A percentile compares a stretch with the other conserved stretches of the same genome.
These are phyloP conservation scores for Auricularia sp. DNA, from an alignment of 768 basidiomycete genomes.

Conservation along the genomic window DNA sequence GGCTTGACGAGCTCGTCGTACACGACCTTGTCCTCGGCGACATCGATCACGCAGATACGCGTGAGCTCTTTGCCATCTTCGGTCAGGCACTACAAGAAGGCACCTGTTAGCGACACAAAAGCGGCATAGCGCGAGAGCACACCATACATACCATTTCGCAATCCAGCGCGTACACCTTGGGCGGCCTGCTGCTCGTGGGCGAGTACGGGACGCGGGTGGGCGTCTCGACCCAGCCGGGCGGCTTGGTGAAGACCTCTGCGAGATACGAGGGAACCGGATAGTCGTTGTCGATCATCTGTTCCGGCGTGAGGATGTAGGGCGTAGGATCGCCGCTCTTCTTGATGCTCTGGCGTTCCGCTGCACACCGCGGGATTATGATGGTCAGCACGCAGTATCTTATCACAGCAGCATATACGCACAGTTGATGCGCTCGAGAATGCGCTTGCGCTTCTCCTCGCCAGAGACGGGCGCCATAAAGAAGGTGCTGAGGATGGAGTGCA, in stretches of 20 bases:
- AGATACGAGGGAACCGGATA: conserved; percentile 85
- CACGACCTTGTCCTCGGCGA: conserved; percentile 54
- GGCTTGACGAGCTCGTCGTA: conserved; percentile 91
- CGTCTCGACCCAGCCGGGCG: conserved; percentile 75
- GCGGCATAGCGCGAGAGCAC: conserved; percentile 12
- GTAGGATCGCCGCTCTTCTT: conserved; percentile 51
- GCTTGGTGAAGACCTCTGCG: conserved; percentile 56
- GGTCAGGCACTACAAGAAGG: conserved; percentile 59
- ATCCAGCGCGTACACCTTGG: conserved; percentile 74
- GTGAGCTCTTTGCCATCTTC: conserved; percentile 86
- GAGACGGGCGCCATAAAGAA: conserved; percentile 79
- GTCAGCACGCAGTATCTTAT: background rate
- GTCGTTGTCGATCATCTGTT: conserved; percentile 91
- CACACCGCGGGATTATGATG: conserved; percentile 2
- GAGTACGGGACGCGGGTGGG: conserved; percentile 24
- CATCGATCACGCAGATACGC: conserved; percentile 77
- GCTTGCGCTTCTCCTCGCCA: conserved; percentile 65
- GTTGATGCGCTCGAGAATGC: conserved; percentile 33
- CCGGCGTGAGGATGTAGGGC: conserved; percentile 62
- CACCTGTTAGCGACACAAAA: background rate
- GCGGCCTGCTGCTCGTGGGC: conserved; percentile 7
- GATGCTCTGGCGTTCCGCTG: conserved; percentile 41
- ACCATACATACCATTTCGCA: conserved; percentile 76
- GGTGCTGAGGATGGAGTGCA: conserved; percentile 76
- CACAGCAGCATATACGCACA: conserved; percentile 18